Evolutionary conservation across 2,329 filamentous ascomycete species (phyloP), one percentile per base, ranked within the genome.

Genomic region (Phaeosphaeriaceae sp.): DNA sequence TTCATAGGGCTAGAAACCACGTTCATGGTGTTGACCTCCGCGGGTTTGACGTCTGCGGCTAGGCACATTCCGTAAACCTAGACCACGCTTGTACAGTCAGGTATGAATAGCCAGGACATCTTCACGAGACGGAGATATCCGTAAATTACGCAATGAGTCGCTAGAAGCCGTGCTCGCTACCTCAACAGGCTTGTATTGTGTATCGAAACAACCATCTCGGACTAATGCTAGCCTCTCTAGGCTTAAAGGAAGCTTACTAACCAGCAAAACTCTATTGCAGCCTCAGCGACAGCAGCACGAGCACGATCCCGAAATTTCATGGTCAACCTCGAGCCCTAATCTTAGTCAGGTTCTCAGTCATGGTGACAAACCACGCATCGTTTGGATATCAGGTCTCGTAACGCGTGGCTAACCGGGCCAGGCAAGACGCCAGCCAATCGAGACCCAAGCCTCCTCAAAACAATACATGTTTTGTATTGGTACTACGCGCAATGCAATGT

Each of bases 341-440:
- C 43, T 28, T 43, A 49, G 22, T 32, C 52, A 23, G 52, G 21
- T 40, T 46, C 28, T 55, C 52, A 42, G 22, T 55, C 28, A 21
- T 28, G 46, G 44, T 49, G 43, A 22, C 21, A 48, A 19, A 19
- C 24, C 42, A 4, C 17, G 35, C 24, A 23, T 24, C 8, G 15
- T 17, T 26, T 15, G 22, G n/a, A 26, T 15, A 47, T 11, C 21
- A 47, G 44, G 35, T 35, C 44, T 47, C 19, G 23, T 47, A 47
- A n/a, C 35, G 35, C 35, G 35, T 24, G 22, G 35, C 22, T 21
- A 22, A 23, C 28, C 35, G 17, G 35, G 21, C 8, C 23, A 42
- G 52, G 47, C 30, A n/a, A 48, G 43, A 54, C 35, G 47, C 35
- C 43, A 48, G 40, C 52, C 52, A 54, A 55, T 55, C 17, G 44